Base-by-base conservation (phyloP, 768 basidiomycete genomes). In the Pleurotus eryngii region DNA sequence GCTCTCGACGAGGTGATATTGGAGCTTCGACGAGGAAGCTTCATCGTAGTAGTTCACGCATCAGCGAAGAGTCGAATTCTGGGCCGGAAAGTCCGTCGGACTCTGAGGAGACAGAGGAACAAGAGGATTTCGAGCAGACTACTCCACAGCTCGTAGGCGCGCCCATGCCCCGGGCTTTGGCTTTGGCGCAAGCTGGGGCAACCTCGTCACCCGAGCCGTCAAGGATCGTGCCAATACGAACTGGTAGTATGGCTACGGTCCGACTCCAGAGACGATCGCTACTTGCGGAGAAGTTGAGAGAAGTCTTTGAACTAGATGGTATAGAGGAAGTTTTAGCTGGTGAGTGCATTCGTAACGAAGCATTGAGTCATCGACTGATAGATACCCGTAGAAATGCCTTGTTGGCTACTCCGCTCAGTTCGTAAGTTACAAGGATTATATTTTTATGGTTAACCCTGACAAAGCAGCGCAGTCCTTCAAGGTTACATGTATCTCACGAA, bases 401-500 rank as follows among this genome's bases (percentile, higher is more conserved):
- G 94, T 68, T 98, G 94, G 92, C 76, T 98, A 8, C 73, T 98
- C 57, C 85, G 93, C 50, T 93, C 91, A 49, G 85, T 95, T 61
- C 74, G 94, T 95, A 66, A 81, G 94, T 86, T 30, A 11, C 3
- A 35, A 35, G 8, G 11, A 0, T 35, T 35, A 35, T 35, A 9
- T 35, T 35, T 35, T 0, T 4, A 30, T 3, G 9, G 8, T 11
- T 11, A 2, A 35, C 3, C 8, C 30, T 35, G 30, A 35, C 30
- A 35, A 4, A 11, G 4, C 55, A 30, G 14, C 56, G 39, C 69
- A 91, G 93, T 98, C 60, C 79, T 99, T 30, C 96, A 99, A 72
- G 96, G 96, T 2, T 98, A 96, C 68, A 92, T 99, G 84, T 99
- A 96, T 70, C 77, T 98, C 49, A 98, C 96, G 1, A 91, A 91